Evolutionary conservation across 2,329 filamentous ascomycete genomes (phyloP).

Genomic region (Elsinoe arachidis): DNA sequence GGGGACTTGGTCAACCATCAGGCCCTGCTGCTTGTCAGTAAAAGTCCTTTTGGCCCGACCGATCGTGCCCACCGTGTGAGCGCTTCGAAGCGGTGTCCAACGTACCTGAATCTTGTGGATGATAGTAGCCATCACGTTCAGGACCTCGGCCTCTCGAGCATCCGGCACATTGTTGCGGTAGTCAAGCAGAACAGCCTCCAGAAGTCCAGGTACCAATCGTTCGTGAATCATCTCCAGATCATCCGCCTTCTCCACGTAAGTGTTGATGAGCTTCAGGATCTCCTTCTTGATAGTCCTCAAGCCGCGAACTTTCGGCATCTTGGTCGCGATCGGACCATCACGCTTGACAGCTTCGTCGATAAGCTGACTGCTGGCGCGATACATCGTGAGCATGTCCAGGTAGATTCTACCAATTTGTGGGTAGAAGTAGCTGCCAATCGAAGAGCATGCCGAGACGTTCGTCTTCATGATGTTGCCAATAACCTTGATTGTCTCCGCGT

Average conservation of each 20-base stretch:
- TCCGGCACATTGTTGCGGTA: slow-evolving; percentile 96
- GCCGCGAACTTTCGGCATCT: slow-evolving; percentile 93
- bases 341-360: slow-evolving; percentile 86
- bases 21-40: slow-evolving; percentile 46
- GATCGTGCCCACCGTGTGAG: slow-evolving; percentile 33
- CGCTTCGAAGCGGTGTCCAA: slow-evolving; percentile 47
- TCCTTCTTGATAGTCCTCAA: slow-evolving; percentile 98
- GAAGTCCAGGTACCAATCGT: slow-evolving; percentile 89
- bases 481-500: slow-evolving; percentile 92
- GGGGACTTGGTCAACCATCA: slow-evolving; percentile 98
- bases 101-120: slow-evolving; percentile 93
- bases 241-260: slow-evolving; percentile 95
- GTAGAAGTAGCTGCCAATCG: slow-evolving; percentile 94
- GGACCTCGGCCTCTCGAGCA: slow-evolving; percentile 88
- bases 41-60: slow-evolving; percentile 17
- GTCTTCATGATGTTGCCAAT: slow-evolving; percentile 99
- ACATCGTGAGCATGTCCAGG: slow-evolving; percentile 98
- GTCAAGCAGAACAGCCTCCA: slow-evolving; percentile 88
- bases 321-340: slow-evolving; percentile 84
- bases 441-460: slow-evolving; percentile 95
- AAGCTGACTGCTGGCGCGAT: slow-evolving; percentile 88
- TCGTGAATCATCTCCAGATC: slow-evolving; percentile 86
- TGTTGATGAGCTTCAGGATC: slow-evolving; percentile 95
- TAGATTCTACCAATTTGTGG: slow-evolving; percentile 97
- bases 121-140: slow-evolving; percentile 96